These are phyloP conservation scores for Pouteria glomerata DNA, from an alignment of 148 eudicot species.

Conservation along the genomic window DNA sequence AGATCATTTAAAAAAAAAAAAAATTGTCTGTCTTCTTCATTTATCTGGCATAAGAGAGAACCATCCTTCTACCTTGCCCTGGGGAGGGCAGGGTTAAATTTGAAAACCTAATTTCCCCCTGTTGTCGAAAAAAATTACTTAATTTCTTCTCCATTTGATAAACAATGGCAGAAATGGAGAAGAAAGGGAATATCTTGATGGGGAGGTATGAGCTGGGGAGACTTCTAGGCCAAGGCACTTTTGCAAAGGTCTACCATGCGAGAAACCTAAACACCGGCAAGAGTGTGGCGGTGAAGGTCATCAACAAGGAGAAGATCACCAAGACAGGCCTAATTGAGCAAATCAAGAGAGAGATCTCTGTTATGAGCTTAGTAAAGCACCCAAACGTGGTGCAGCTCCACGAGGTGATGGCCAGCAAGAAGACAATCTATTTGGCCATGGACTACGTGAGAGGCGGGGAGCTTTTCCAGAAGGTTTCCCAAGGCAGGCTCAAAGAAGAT, in stretches of 20 bases:
- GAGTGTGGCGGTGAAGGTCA: conserved; percentile 56
- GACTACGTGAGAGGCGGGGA: conserved; percentile 75
- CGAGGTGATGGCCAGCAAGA: conserved; percentile 76
- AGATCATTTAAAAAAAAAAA: neutral
- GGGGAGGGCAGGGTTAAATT: neutral
- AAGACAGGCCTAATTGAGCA: conserved; percentile 55
- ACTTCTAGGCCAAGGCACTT: too few relatives aligned
- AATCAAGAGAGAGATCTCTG: conserved; percentile 68
- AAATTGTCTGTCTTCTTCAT: neutral
- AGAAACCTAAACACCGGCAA: conserved; percentile 35
- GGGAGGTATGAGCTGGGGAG: conserved; percentile 58
- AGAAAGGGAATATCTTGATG: conserved; percentile 49
- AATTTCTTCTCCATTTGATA: too few relatives aligned
- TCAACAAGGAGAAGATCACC: conserved; percentile 56
- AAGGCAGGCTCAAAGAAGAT: conserved; percentile 55
- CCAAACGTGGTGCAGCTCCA: conserved; percentile 60
- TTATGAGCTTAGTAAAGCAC: conserved; percentile 58
- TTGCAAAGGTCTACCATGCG: conserved; percentile 66
- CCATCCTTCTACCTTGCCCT: neutral
- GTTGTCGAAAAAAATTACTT: too few relatives aligned
- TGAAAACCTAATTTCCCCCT: too few relatives aligned
- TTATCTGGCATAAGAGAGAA: too few relatives aligned
- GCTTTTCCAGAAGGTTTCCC: conserved; percentile 49
- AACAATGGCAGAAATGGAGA: conserved; percentile 50
- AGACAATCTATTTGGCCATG: conserved; percentile 69